Evolutionary conservation across 2,329 filamentous ascomycete species (phyloP).

Genomic region (Penicillium sp.): DNA sequence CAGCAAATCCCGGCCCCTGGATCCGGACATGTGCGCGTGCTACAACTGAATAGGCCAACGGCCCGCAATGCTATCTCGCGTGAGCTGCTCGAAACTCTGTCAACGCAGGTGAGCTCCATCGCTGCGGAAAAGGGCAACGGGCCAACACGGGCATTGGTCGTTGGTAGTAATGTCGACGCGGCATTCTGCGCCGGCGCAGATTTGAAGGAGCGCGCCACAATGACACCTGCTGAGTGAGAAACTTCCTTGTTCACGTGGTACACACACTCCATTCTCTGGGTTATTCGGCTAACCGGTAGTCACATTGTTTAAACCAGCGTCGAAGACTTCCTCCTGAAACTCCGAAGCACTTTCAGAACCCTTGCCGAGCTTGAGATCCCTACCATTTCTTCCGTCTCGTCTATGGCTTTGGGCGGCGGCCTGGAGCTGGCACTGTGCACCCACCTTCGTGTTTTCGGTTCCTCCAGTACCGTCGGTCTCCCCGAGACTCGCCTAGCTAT

Average conservation of each 20-base stretch:
- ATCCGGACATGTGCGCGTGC: conserved; percentile 81
- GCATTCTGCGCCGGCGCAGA: conserved; percentile 96
- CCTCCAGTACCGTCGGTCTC: conserved; percentile 76
- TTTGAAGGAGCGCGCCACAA: conserved; percentile 81
- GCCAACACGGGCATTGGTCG: conserved; percentile 75
- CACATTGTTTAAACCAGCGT: conserved; percentile 62
- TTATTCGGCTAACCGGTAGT: not conserved
- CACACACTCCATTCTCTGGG: not conserved
- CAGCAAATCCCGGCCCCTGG: conserved; percentile 76
- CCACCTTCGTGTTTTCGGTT: conserved; percentile 83
- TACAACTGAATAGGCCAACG: conserved; percentile 81
- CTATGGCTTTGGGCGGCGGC: conserved; percentile 86
- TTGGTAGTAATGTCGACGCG: conserved; percentile 82
- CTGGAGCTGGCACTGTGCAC: conserved; percentile 91
- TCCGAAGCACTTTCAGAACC: conserved; percentile 75
- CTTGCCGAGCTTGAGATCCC: conserved; percentile 81
- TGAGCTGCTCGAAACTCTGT: conserved; percentile 73
- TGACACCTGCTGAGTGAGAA: conserved; percentile 76
- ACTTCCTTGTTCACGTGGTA: not conserved
- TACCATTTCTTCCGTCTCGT: conserved; percentile 85
- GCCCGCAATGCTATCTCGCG: conserved; percentile 91
- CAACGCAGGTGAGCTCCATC: conserved; percentile 72
- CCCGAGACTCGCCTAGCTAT: conserved; percentile 94
- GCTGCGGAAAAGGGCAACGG: conserved; percentile 62
- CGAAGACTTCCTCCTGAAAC: conserved; percentile 72